These are phyloP conservation scores for Lotus japonicus DNA, from an alignment of 306 rosid species.

Conservation along the genomic window DNA sequence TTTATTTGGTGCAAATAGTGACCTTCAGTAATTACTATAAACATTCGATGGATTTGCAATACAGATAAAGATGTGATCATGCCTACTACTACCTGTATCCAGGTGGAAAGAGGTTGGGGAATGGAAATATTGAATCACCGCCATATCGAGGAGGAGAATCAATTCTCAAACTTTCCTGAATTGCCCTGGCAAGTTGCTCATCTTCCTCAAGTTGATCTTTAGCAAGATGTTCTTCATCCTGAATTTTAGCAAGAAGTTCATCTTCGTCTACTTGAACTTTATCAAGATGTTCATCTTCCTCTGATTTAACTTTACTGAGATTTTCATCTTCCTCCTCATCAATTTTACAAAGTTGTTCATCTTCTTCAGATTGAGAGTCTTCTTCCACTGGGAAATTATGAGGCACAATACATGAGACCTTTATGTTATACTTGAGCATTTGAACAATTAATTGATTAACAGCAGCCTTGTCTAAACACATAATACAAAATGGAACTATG, in stretches of 20 bases:
- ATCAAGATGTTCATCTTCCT: conserved; percentile 29
- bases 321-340: conserved; percentile 38
- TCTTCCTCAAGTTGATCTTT: conserved; percentile 61
- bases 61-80: conserved; percentile 13
- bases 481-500: not conserved
- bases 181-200: conserved; percentile 85
- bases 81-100: conserved; percentile 62
- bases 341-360: conserved; percentile 21
- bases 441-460: not conserved
- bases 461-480: not conserved
- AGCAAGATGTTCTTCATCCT: conserved; percentile 39
- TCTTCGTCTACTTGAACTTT: conserved; percentile 31
- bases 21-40: not conserved
- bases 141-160: conserved; percentile 60
- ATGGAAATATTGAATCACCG: conserved; percentile 37
- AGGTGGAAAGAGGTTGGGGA: conserved; percentile 41
- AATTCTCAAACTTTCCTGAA: conserved; percentile 67
- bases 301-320: conserved; percentile 3
- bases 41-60: not conserved
- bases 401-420: conserved; percentile 11
- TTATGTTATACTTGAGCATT: not conserved
- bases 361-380: conserved; percentile 51
- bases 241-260: conserved; percentile 35
- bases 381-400: conserved; percentile 40
- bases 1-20: not conserved